Percentiles rank a stretch among this genome's conserved stretches.
These are phyloP conservation scores for Perkinsus marinus DNA, from an alignment of 169 alveolate species.

Conservation along the genomic window DNA sequence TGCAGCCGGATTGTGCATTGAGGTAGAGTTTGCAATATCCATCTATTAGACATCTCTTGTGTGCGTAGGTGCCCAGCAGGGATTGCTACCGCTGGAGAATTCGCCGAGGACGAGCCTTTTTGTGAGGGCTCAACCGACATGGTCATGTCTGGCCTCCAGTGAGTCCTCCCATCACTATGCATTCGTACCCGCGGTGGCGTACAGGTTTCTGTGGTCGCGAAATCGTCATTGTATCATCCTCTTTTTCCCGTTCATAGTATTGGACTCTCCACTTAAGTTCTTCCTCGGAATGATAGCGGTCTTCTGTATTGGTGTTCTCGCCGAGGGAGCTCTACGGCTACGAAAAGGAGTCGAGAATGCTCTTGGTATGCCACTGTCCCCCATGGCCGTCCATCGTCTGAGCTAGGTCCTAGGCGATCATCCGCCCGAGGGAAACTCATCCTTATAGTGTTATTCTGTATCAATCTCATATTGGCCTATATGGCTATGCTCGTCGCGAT, in stretches of 20 bases:
- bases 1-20: not conserved
- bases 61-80: not conserved
- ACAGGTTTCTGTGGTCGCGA: not conserved
- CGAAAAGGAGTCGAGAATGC: not conserved
- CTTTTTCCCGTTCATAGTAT: not conserved
- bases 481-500: not conserved
- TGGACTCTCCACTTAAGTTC: not conserved
- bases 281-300: not conserved
- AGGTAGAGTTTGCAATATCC: not conserved
- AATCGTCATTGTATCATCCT: not conserved
- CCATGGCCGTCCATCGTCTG: not conserved
- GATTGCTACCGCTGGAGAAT: not conserved
- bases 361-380: not conserved
- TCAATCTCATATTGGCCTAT: not conserved
- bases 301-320: not conserved
- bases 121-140: not conserved
- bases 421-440: not conserved
- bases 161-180: not conserved
- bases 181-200: not conserved
- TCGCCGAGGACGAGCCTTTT: not conserved
- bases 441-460: not conserved
- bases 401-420: not conserved
- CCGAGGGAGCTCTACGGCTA: not conserved
- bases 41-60: not conserved
- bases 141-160: not conserved